Evolutionary conservation across 495 filamentous ascomycete genomes (phyloP).

Genomic region (Hypoxylon perforatum): DNA sequence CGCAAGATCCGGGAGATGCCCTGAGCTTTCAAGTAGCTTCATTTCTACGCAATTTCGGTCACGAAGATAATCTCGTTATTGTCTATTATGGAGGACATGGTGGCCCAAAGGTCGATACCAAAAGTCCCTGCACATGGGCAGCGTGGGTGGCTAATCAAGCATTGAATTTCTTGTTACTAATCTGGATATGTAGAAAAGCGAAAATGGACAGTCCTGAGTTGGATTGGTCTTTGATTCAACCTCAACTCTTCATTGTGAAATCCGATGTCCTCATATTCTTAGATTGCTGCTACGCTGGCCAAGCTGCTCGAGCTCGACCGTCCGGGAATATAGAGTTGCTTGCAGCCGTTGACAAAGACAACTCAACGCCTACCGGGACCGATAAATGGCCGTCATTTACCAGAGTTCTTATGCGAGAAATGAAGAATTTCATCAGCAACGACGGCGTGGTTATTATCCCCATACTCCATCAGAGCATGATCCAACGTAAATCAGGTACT

Average conservation of each 20-base stretch:
- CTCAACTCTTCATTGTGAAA: not conserved
- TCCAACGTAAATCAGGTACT: not conserved
- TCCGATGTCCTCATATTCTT: not conserved
- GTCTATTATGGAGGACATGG: not conserved
- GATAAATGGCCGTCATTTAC: not conserved
- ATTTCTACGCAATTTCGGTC: not conserved
- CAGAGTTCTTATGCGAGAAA: not conserved
- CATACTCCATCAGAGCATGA: not conserved
- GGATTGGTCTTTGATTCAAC: not conserved
- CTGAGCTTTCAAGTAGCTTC: not conserved
- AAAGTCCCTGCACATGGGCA: not conserved
- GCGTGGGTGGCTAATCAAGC: not conserved
- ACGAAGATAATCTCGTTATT: not conserved
- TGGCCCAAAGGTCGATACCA: not conserved
- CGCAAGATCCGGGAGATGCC: not conserved
- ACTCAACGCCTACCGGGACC: not conserved
- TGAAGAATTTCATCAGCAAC: not conserved
- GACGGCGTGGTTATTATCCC: not conserved
- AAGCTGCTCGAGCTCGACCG: not conserved
- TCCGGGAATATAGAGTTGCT: not conserved
- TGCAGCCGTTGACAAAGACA: not conserved
- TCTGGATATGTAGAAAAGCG: not conserved
- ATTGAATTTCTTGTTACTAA: not conserved
- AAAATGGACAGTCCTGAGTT: not conserved
- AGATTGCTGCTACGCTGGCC: not conserved